phyloP scores from a whole-genome alignment of 257 asterid species.

The Penstemon barbatus region DNA sequence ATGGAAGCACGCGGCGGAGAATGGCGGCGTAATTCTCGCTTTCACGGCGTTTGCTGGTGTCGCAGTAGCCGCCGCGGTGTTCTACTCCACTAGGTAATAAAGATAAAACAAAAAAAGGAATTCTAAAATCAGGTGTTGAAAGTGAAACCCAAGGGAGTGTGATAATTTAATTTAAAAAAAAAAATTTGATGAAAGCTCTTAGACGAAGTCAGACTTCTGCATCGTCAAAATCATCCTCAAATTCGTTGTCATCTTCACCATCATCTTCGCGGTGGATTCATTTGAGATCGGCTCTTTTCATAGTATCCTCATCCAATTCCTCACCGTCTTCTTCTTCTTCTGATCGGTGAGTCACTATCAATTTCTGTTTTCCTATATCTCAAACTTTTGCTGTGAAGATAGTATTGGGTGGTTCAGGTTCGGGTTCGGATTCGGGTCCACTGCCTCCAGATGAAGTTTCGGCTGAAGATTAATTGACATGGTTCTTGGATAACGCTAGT shows the following conservation, averaged over 20 bases:
- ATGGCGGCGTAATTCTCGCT: constrained; percentile 59
- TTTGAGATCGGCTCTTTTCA: constrained; percentile 87
- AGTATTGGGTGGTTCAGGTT: too few relatives aligned
- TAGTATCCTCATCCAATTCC: constrained; percentile 71
- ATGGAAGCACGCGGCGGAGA: constrained; percentile 39
- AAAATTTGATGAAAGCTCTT: constrained; percentile 84
- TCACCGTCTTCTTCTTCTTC: constrained; percentile 68
- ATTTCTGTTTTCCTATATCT: constrained; percentile 25
- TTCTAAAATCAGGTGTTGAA: too few relatives aligned
- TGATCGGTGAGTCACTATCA: constrained; percentile 69
- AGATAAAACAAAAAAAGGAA: background rate
- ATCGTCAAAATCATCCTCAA: constrained; percentile 62
- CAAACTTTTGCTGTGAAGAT: background rate
- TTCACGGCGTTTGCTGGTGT: constrained; percentile 79
- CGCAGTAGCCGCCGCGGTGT: constrained; percentile 74
- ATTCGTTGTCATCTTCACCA: constrained; percentile 56
- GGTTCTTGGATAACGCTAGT: too few relatives aligned
- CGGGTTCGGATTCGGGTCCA: too few relatives aligned
- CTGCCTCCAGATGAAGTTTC: too few relatives aligned
- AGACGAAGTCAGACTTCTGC: constrained; percentile 87
- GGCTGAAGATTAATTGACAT: too few relatives aligned
- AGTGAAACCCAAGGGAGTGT: constrained; percentile 48
- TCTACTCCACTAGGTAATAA: constrained; percentile 59
- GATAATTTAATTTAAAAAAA: constrained; percentile 1
- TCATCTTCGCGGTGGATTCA: constrained; percentile 78